Evolutionary conservation across 2,329 filamentous ascomycete species (phyloP), one percentile per base, ranked within the genome.

Genomic region (Bimuria novae-zelandiae): DNA sequence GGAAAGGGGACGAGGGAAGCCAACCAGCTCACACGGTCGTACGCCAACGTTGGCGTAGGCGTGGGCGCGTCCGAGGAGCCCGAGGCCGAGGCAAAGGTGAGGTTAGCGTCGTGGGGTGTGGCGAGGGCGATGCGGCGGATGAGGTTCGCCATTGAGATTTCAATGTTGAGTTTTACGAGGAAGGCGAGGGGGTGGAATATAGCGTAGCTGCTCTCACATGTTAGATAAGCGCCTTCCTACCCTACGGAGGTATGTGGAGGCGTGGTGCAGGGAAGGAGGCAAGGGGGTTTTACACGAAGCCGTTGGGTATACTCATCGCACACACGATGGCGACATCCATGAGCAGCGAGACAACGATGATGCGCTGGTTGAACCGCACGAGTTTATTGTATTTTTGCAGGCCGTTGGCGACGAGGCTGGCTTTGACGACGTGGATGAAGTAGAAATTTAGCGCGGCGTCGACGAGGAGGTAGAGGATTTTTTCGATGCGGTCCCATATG

Each of bases 91-190:
- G n/a, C n/a, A n/a, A n/a, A n/a, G n/a, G n/a, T n/a, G n/a, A n/a
- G n/a, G n/a, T n/a, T n/a, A n/a, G n/a, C n/a, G n/a, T n/a, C n/a
- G n/a, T n/a, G n/a, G n/a, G n/a, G n/a, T n/a, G n/a, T n/a, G n/a
- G n/a, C n/a, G n/a, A n/a, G n/a, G n/a, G n/a, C n/a, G n/a, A n/a
- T n/a, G n/a, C n/a, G n/a, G n/a, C n/a, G n/a, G 52, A 81, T 79
- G 12, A 82, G 72, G 48, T 79, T 76, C 54, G 79, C 78, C 75
- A 82, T 78, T 45, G 75, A 77, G 74, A 82, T 77, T 58, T 81
- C 79, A 62, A 82, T 80, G 57, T 79, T 74, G 17, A 81, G 69
- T 57, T 81, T 81, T 54, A 79, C 67, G 21, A 79, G 67, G 59
- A 78, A 81, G 7, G 74, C 79, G 3, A 82, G 68, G 0, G 80